Evolutionary conservation across 1,284 basidiomycete genomes (phyloP).

Genomic region (Apiotrichum porosum): DNA sequence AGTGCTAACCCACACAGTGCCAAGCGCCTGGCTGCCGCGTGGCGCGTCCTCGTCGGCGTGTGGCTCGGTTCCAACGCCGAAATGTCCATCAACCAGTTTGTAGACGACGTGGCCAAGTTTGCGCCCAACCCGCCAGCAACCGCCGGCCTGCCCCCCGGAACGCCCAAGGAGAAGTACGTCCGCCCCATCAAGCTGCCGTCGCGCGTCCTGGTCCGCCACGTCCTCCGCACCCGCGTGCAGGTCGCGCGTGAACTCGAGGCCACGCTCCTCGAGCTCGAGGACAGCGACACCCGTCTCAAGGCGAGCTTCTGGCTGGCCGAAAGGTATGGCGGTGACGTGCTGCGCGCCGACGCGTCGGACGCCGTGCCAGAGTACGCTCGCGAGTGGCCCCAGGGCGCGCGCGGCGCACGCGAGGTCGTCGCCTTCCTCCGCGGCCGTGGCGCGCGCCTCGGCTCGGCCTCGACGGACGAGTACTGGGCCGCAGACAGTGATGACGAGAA

Average conservation of each 20-base stretch:
- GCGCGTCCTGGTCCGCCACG: conserved; percentile 74
- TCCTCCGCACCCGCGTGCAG: conserved; percentile 70
- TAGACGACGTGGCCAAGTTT: conserved; percentile 30
- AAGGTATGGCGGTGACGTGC: conserved; percentile 32
- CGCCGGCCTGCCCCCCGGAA: conserved; percentile 31
- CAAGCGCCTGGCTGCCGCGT: conserved; percentile 77
- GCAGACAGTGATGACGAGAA: conserved; percentile 12
- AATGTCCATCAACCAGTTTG: conserved; percentile 68
- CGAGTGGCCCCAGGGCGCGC: conserved; percentile 33
- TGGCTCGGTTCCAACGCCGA: conserved; percentile 81
- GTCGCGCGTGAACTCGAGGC: conserved; percentile 66
- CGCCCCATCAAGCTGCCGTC: conserved; percentile 59
- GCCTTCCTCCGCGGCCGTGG: conserved; percentile 41
- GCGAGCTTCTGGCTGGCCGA: conserved; percentile 45
- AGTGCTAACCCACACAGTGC: conserved; percentile 25
- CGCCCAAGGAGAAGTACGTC: conserved; percentile 30
- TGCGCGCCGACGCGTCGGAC: conserved; percentile 17
- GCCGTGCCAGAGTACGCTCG: conserved; percentile 27
- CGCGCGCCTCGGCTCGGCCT: conserved; percentile 30
- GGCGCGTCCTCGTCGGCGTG: conserved; percentile 83
- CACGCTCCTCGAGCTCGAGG: conserved; percentile 65
- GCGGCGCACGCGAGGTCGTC: conserved; percentile 43
- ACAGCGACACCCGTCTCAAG: conserved; percentile 28
- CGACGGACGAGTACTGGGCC: conserved; percentile 29
- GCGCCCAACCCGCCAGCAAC: conserved; percentile 40